Evolutionary conservation across 2,329 filamentous ascomycete genomes (phyloP).

Genomic region (Diplocarpon rosae): DNA sequence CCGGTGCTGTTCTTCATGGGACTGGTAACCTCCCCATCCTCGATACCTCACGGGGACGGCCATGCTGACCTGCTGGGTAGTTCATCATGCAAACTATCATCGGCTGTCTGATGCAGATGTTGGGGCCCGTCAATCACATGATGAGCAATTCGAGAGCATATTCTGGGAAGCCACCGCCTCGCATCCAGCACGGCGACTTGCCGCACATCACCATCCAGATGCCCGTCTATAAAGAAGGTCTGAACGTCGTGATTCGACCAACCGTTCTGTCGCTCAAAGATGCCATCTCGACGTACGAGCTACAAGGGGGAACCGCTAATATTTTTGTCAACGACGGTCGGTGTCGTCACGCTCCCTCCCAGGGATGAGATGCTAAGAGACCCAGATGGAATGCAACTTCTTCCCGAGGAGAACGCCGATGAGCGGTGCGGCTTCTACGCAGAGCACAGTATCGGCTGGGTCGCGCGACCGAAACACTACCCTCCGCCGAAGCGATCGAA

Average conservation of each 20-base stretch:
- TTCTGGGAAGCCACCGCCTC: slow-evolving; percentile 57
- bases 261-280: slow-evolving; percentile 70
- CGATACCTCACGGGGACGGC: background rate
- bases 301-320: slow-evolving; percentile 68
- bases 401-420: slow-evolving; percentile 49
- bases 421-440: slow-evolving; percentile 57
- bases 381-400: slow-evolving; percentile 54
- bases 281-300: slow-evolving; percentile 65
- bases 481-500: background rate
- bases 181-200: slow-evolving; percentile 45
- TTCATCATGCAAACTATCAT: slow-evolving; percentile 74
- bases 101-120: slow-evolving; percentile 62
- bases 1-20: background rate
- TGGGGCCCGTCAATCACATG: slow-evolving; percentile 66
- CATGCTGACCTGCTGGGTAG: background rate
- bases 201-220: slow-evolving; percentile 76
- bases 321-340: slow-evolving; percentile 60
- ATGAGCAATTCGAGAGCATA: slow-evolving; percentile 71
- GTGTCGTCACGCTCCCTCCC: no score
- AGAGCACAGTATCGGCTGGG: slow-evolving; percentile 60
- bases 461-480: slow-evolving; percentile 48
- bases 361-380: no score
- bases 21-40: background rate
- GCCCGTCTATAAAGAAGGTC: slow-evolving; percentile 79
- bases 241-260: slow-evolving; percentile 62